Evolutionary conservation across 139 green algal genomes (phyloP).

Genomic region (Deuterostichococcus epilithicus): DNA sequence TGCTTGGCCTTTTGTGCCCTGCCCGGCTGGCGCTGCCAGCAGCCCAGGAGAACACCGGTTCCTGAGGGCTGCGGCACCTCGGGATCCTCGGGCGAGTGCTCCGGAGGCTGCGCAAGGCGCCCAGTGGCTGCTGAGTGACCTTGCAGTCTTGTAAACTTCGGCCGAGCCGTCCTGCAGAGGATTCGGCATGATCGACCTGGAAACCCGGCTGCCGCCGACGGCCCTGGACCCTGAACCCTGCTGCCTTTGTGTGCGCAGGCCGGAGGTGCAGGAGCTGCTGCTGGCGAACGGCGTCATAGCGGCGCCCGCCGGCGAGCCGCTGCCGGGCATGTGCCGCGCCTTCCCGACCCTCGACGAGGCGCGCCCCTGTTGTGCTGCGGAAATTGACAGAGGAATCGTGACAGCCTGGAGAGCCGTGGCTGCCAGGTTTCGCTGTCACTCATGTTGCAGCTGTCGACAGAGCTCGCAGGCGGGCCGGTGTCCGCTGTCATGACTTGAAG

Average conservation of each 20-base stretch:
- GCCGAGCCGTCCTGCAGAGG: background rate
- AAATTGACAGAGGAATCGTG: background rate
- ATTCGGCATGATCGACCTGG: background rate
- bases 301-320: background rate
- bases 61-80: no score
- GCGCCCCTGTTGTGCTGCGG: background rate
- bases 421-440: no score
- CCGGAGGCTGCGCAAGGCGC: no score
- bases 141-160: no score
- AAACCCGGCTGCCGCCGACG: background rate
- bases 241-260: background rate
- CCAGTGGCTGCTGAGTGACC: no score
- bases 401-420: background rate
- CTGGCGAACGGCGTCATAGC: conserved; percentile 48
- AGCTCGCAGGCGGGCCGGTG: no score
- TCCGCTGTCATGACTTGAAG: background rate
- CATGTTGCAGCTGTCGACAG: no score
- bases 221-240: background rate
- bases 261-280: conserved; percentile 39
- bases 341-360: background rate
- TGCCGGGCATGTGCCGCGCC: background rate
- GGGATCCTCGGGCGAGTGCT: no score
- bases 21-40: no score
- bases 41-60: no score
- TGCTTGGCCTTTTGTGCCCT: no score